Evolutionary conservation across 2,329 filamentous ascomycete genomes (phyloP).

Genomic region (Phoma herbarum): DNA sequence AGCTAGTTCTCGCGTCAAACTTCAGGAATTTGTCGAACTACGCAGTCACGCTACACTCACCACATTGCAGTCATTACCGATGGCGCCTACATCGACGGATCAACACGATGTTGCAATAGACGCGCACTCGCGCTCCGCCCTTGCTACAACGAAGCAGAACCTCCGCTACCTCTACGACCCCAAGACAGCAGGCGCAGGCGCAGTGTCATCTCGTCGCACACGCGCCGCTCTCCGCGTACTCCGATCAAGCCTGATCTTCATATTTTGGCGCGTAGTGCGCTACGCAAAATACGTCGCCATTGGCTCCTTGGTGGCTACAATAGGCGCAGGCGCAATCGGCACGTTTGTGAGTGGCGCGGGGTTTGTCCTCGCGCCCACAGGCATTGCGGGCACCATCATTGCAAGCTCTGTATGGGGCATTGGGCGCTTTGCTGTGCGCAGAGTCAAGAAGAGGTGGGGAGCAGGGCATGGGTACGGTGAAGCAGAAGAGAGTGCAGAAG

Average conservation of each 20-base stretch:
- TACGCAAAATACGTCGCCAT: slow-evolving; percentile 57
- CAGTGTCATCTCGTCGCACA: slow-evolving; percentile 49
- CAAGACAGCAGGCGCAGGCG: slow-evolving; percentile 26
- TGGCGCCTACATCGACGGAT: slow-evolving; percentile 10
- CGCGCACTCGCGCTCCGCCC: slow-evolving; percentile 32
- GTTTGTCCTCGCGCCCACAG: slow-evolving; percentile 55
- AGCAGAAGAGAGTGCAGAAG: slow-evolving; percentile 26
- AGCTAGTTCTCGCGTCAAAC: background rate
- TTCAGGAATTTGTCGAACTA: no score
- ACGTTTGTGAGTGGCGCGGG: slow-evolving; percentile 50
- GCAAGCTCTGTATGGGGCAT: slow-evolving; percentile 52
- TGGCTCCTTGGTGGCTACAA: slow-evolving; percentile 51
- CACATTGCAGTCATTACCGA: background rate
- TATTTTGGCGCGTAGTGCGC: slow-evolving; percentile 55
- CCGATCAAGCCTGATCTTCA: slow-evolving; percentile 52
- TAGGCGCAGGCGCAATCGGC: slow-evolving; percentile 51
- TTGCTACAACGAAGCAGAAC: slow-evolving; percentile 41
- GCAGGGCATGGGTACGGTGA: slow-evolving; percentile 29
- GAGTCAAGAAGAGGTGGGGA: slow-evolving; percentile 43
- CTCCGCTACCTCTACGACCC: slow-evolving; percentile 52
- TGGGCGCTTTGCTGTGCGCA: slow-evolving; percentile 48
- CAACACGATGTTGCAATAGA: slow-evolving; percentile 17
- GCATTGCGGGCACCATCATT: slow-evolving; percentile 50
- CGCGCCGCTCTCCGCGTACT: slow-evolving; percentile 51
- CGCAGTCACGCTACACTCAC: no score